Conservation (phyloP, 2,329 filamentous ascomycete species). For the Penicillium sp. region DNA sequence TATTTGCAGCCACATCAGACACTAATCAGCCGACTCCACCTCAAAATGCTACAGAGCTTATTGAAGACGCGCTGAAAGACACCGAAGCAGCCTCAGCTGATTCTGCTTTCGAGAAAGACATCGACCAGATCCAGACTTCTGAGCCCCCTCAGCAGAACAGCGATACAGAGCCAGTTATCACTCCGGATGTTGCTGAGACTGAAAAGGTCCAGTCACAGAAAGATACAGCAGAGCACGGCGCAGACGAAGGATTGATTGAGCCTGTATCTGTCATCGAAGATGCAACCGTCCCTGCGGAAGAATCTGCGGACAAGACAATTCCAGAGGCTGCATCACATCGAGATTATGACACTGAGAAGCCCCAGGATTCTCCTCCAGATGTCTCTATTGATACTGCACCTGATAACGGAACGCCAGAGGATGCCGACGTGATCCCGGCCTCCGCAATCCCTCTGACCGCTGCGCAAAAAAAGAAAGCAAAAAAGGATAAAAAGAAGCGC, state of each 20-base stretch:
- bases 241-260: neutral
- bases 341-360: conserved; percentile 5
- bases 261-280: conserved; percentile 1
- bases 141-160: neutral
- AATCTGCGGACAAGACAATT: conserved; percentile 11
- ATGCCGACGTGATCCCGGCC: too few relatives aligned
- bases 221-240: neutral
- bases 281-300: conserved; percentile 3
- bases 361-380: conserved; percentile 1
- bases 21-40: neutral
- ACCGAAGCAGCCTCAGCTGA: neutral
- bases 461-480: conserved; percentile 15
- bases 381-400: neutral
- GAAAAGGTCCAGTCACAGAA: conserved; percentile 1
- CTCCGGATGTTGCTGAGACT: too few relatives aligned
- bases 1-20: conserved; percentile 3
- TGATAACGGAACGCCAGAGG: neutral
- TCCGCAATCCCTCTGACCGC: conserved; percentile 7
- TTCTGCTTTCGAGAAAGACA: neutral
- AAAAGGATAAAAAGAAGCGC: conserved; percentile 20
- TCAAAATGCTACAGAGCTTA: neutral
- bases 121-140: neutral
- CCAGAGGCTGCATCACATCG: conserved; percentile 17
- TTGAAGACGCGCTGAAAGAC: conserved; percentile 4
- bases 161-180: neutral